Conservation (phyloP, 192 early-diverging fungal genomes). For the Linnemannia exigua region DNA sequence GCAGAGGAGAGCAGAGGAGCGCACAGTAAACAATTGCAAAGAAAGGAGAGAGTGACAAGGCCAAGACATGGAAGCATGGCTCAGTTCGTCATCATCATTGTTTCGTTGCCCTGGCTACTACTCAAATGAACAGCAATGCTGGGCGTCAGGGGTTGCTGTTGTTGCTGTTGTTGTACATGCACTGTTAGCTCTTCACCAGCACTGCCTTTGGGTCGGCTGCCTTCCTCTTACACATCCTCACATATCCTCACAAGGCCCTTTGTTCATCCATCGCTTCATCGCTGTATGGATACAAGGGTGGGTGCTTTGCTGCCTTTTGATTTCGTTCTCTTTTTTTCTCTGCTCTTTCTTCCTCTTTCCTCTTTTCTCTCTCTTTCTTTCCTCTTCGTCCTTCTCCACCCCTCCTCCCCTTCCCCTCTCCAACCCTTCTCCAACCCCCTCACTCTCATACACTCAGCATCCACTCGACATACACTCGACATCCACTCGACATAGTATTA, state of each 20-base stretch:
- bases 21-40: too few species aligned
- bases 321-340: constrained; percentile 3
- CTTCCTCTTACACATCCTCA: too few species aligned
- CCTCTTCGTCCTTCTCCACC: background rate
- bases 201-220: background rate
- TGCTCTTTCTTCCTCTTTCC: constrained; percentile 6
- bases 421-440: background rate
- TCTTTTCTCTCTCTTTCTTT: background rate
- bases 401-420: background rate
- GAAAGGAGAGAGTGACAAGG: background rate
- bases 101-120: background rate
- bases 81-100: constrained; percentile 27
- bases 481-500: background rate
- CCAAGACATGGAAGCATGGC: background rate
- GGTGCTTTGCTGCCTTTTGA: constrained; percentile 10
- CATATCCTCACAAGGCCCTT: background rate
- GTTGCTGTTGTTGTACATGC: background rate
- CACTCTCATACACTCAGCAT: background rate
- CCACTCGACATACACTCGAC: background rate
- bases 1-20: too few species aligned
- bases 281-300: constrained; percentile 1
- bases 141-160: background rate
- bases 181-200: background rate
- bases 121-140: background rate
- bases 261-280: background rate